These are phyloP conservation scores for Podila verticillata DNA, from an alignment of 192 early-diverging fungal species.

Conservation along the genomic window DNA sequence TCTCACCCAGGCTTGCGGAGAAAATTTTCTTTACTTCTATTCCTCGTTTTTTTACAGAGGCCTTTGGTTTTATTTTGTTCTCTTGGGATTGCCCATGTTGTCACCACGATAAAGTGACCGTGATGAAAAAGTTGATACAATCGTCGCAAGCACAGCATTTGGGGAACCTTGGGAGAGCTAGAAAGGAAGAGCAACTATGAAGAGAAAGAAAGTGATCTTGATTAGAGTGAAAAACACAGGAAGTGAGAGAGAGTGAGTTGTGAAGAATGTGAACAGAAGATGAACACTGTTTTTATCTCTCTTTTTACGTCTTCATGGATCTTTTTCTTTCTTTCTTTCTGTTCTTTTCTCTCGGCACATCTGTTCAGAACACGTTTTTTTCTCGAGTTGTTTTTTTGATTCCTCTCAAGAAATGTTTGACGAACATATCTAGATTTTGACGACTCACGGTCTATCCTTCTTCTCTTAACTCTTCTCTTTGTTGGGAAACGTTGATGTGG, in stretches of 20 bases:
- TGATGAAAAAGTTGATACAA: slow-evolving; percentile 53
- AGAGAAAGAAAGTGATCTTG: slow-evolving; percentile 17
- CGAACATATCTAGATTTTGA: slow-evolving; percentile 49
- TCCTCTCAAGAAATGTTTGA: slow-evolving; percentile 51
- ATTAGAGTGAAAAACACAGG: not conserved
- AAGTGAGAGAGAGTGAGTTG: slow-evolving; percentile 5
- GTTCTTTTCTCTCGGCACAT: slow-evolving; percentile 3
- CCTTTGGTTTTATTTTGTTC: slow-evolving; percentile 10
- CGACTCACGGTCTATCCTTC: slow-evolving; percentile 50
- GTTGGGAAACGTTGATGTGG: slow-evolving; percentile 7
- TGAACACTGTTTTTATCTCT: not conserved
- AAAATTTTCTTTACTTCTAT: not conserved
- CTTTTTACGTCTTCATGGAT: slow-evolving; percentile 8
- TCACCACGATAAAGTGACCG: slow-evolving; percentile 41
- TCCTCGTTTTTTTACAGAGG: slow-evolving; percentile 5
- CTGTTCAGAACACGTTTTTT: not conserved
- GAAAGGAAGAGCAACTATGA: slow-evolving; percentile 52
- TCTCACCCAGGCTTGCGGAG: not conserved
- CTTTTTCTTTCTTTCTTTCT: not conserved
- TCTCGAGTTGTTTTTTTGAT: slow-evolving; percentile 55
- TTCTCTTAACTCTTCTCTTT: slow-evolving; percentile 4
- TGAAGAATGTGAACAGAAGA: slow-evolving; percentile 4
- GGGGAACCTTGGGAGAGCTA: slow-evolving; percentile 42
- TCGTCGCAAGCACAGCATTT: slow-evolving; percentile 53
- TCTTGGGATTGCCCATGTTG: slow-evolving; percentile 1